Evolutionary conservation across 192 early-diverging fungal genomes (phyloP).

Genomic region (Gigaspora rosea): DNA sequence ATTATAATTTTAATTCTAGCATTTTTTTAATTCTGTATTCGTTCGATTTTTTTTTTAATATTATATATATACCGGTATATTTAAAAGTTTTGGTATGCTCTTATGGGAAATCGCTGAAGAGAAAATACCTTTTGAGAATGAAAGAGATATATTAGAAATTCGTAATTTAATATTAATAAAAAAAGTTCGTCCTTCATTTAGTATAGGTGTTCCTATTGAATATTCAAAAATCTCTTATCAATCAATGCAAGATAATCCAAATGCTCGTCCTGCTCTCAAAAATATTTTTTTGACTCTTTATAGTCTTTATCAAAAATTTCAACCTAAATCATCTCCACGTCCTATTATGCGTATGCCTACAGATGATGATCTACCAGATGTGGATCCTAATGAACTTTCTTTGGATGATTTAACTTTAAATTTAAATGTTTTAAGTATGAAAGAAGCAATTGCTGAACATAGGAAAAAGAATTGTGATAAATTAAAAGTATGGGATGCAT

Average conservation of each 20-base stretch:
- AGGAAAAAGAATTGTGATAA: constrained; percentile 11
- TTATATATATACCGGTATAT: background rate
- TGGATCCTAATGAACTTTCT: background rate
- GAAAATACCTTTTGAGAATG: constrained; percentile 11
- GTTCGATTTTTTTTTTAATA: background rate
- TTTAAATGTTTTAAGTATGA: background rate
- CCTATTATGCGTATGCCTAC: background rate
- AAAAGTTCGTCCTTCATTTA: background rate
- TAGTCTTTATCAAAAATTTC: constrained; percentile 6
- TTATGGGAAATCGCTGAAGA: constrained; percentile 31
- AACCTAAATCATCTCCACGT: background rate
- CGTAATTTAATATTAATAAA: background rate
- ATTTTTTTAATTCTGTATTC: background rate
- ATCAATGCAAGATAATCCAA: constrained; percentile 13
- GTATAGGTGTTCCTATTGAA: background rate
- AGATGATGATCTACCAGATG: background rate
- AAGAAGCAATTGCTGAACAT: constrained; percentile 21
- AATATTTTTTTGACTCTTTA: constrained; percentile 16
- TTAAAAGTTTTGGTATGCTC: constrained; percentile 29
- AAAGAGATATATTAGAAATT: constrained; percentile 23
- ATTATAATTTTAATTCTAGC: background rate
- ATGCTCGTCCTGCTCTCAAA: constrained; percentile 2
- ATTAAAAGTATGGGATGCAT: background rate
- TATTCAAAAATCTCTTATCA: constrained; percentile 2
- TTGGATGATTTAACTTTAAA: background rate